Percentiles rank a stretch among this genome's conserved stretches.
Evolutionary conservation across 495 filamentous ascomycete species (phyloP).

Genomic region (Bryoglossum gracile): DNA sequence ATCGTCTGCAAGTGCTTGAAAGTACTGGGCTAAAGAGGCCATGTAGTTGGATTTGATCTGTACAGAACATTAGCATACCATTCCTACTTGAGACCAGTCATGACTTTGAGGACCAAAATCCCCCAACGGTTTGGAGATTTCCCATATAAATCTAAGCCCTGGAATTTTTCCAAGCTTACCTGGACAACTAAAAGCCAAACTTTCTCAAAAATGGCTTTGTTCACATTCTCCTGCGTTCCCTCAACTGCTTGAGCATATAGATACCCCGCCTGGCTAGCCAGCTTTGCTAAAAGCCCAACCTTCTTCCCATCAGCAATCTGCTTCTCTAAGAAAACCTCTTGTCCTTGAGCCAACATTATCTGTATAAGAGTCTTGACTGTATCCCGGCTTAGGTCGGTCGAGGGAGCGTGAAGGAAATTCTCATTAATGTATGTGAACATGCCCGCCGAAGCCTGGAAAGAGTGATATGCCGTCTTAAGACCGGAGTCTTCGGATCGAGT

Average conservation of each 20-base stretch:
- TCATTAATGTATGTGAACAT: conserved; percentile 99
- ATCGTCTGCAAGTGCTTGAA: conserved; percentile 85
- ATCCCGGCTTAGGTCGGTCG: conserved; percentile 86
- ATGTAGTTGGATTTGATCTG: conserved; percentile 74
- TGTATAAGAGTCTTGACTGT: conserved; percentile 92
- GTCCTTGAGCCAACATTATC: conserved; percentile 88
- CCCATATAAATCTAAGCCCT: too few species aligned
- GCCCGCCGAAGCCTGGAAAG: conserved; percentile 93
- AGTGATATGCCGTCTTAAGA: conserved; percentile 94
- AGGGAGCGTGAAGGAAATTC: conserved; percentile 96
- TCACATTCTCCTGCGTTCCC: conserved; percentile 87
- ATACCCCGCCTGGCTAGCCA: conserved; percentile 83
- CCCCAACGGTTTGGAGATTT: too few species aligned
- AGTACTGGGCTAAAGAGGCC: conserved; percentile 84
- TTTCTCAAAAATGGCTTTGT: conserved; percentile 88
- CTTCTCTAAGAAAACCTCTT: conserved; percentile 96
- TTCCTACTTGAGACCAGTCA: too few species aligned
- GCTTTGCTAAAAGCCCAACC: conserved; percentile 81
- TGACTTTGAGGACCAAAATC: too few species aligned
- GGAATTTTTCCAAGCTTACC: conserved; percentile 36
- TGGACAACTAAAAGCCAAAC: conserved; percentile 85
- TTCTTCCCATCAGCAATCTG: conserved; percentile 92
- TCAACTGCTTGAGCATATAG: conserved; percentile 83
- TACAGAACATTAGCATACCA: background rate
- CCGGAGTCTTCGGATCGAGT: conserved; percentile 86